phyloP scores from a whole-genome alignment of 805 yeast species.

The Barnettozyma pratensis region DNA sequence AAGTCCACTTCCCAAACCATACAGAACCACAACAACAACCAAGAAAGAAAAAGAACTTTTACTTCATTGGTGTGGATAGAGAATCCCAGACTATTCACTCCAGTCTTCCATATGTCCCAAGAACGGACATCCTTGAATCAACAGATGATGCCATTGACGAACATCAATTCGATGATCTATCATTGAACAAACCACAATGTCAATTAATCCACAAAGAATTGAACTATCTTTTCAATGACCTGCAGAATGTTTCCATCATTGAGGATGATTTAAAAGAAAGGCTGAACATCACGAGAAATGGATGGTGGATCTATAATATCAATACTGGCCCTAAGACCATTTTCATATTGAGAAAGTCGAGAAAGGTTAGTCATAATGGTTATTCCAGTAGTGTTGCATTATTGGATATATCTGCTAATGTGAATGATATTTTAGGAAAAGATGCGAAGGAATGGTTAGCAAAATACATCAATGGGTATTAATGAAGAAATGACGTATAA shows the following conservation, averaged over 20 bases:
- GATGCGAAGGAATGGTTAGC: constrained; percentile 21
- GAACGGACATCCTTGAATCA: constrained; percentile 4
- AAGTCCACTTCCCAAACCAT: constrained; percentile 8
- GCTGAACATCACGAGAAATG: constrained; percentile 16
- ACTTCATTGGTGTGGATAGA: constrained; percentile 14
- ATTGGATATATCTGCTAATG: constrained; percentile 17
- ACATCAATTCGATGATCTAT: constrained; percentile 3
- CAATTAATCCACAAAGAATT: constrained; percentile 17
- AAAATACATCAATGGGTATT: constrained; percentile 8
- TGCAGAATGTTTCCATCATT: not conserved
- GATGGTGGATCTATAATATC: constrained; percentile 23
- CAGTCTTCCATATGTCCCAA: constrained; percentile 15
- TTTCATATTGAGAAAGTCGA: constrained; percentile 18
- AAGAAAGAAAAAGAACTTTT: constrained; percentile 8
- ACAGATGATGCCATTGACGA: constrained; percentile 10
- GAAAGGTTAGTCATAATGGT: not conserved
- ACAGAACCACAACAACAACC: not conserved
- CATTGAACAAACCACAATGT: constrained; percentile 10
- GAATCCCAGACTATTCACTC: constrained; percentile 7
- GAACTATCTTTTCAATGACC: constrained; percentile 1
- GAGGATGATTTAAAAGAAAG: constrained; percentile 13
- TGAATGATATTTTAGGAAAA: constrained; percentile 16
- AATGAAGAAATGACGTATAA: too few relatives aligned
- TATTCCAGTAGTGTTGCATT: constrained; percentile 1
- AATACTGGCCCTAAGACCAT: constrained; percentile 3